Conservation (phyloP, 164 flowering plant species). For the Kalanchoe fedtschenkoi region DNA sequence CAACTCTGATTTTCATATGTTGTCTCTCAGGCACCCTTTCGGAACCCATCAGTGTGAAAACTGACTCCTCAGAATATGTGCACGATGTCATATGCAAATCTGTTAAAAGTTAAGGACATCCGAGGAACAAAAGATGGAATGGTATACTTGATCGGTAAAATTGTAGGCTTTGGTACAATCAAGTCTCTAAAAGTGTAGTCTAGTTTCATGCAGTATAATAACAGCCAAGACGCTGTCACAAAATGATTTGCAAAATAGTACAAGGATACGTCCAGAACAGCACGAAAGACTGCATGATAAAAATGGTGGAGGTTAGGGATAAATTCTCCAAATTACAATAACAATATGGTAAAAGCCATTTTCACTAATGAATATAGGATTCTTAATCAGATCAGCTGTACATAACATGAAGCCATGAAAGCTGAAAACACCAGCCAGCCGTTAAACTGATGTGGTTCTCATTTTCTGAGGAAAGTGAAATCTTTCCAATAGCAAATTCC, state of each 20-base stretch:
- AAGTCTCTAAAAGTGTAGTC: background rate
- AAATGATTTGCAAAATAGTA: background rate
- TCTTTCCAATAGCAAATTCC: background rate
- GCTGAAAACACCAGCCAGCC: background rate
- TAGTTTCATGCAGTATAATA: background rate
- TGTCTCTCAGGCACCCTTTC: background rate
- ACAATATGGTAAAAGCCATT: background rate
- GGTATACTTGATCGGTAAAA: too few species aligned
- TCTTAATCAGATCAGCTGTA: background rate
- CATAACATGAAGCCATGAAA: background rate
- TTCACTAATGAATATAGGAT: background rate
- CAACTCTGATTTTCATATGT: background rate
- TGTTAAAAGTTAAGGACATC: background rate
- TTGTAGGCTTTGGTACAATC: too few species aligned
- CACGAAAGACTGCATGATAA: slow-evolving; percentile 4
- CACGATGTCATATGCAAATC: slow-evolving; percentile 3
- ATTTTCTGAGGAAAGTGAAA: background rate
- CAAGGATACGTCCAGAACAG: slow-evolving; percentile 5
- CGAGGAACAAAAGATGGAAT: too few species aligned
- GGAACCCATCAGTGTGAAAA: background rate
- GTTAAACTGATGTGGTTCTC: background rate
- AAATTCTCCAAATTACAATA: background rate
- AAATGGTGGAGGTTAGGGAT: background rate
- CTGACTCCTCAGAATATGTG: background rate
- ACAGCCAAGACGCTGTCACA: too few species aligned